Evolutionary conservation across 768 basidiomycete genomes (phyloP), one percentile per base, ranked within the genome.

Genomic region (Dioszegia aurantiaca): DNA sequence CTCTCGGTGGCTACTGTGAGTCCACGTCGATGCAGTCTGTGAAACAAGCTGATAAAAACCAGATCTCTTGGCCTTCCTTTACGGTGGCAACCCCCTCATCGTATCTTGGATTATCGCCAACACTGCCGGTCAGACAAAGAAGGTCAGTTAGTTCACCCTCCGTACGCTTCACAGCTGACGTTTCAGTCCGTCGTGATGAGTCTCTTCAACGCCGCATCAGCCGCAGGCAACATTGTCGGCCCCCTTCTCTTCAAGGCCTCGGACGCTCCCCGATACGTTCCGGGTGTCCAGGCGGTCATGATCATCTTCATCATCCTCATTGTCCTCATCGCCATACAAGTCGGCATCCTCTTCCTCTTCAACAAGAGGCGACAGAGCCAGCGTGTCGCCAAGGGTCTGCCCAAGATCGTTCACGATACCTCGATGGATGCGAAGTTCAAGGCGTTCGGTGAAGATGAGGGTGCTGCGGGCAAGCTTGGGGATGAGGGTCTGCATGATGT

Each of bases 61-160:
- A 26, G 28, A 54, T 40, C 28, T 44, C 30, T 28, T 41, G 31
- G 55, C 72, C 23, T 68, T 76, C 67, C 63, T 77, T 17, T 77
- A 74, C 59, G 70, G 70, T 30, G 68, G 68, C 46, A 76, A 77
- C 64, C 68, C 73, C 12, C 59, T 77, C 9, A 68, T 77, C 57
- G 63, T 76, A 28, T 63, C 62, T 23, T 77, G 74, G 76, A 72
- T 76, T 48, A 67, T 72, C 2, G 70, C 68, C 30, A 76, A 76
- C 63, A 65, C 66, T n/a, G 74, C 62, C 6, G 76, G 76, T 16
- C 60, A 65, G 36, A 67, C 69, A 11, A 74, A 73, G 63, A 52
- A 52, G 33, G 40, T 42, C 5, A 8, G 40, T 42, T n/a, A 42
- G 14, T 5, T 8, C 40, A 10, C 19, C 40, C 17, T 17, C 40